Base-by-base conservation (phyloP, 2,329 filamentous ascomycete species). In the Hymenoscyphus linearis region DNA sequence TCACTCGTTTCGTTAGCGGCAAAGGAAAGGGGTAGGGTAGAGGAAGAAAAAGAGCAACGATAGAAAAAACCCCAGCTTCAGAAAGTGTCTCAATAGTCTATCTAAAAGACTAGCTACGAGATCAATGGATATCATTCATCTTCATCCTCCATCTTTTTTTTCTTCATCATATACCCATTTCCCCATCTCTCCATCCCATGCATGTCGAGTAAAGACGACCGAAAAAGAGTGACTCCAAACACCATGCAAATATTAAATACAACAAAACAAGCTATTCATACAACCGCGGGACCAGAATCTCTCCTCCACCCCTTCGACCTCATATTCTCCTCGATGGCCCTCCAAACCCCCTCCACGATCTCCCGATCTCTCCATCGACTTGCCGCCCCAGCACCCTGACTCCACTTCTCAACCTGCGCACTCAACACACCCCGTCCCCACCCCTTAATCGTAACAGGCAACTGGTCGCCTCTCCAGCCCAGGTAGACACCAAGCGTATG, bases 321-420 rank as follows among this genome's bases (percentile, higher is more conserved):
- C 95, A 99, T 98, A 65, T 89, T 89, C 66, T 82, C 82, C 80
- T 98, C 95, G 65, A 99, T 89, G 4, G 85, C 80, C 71, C 89
- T 89, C 95, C 95, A 99, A 64, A 99, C 91, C 62, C 86, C 82
- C 80, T 98, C 95, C 10, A 97, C 91, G 18, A 96, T 87, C 78
- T 98, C 95, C 57, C 93, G 83, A 76, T 99, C 95, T 69, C 93
- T 82, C 86, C 93, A 98, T 63, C 88, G 70, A 56, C 67, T 69
- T 2, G 77, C 75, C 0, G 72, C 70, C 27, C 73, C 71, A 2
- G 72, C 73, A 14, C 79, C 79, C 52, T 82, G 80, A 47, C 85
- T 87, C 85, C 89, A 96, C 70, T 93, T 89, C 71, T 98, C 95
- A n/a, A 99, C 84, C 55, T 85, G 83, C 57, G 89, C 88, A 50